A percentile compares a stretch with the other conserved stretches of the same genome.
These are phyloP conservation scores for Sparassis latifolia DNA, from an alignment of 1,284 basidiomycete genomes.

Conservation along the genomic window DNA sequence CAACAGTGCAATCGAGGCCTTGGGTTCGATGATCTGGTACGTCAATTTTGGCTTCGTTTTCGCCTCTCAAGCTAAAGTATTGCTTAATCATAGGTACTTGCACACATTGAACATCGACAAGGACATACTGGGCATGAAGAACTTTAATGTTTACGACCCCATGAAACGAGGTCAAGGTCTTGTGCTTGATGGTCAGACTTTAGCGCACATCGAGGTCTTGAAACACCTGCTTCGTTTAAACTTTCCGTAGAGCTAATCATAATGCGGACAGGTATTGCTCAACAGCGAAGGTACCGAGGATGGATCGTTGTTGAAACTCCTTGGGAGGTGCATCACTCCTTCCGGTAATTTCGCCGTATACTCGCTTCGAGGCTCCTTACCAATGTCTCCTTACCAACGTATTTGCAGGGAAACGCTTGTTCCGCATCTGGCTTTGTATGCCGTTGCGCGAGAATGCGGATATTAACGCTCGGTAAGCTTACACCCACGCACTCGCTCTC, in stretches of 20 bases:
- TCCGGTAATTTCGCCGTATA: constrained; percentile 54
- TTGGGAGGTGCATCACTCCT: constrained; percentile 84
- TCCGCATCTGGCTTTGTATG: constrained; percentile 91
- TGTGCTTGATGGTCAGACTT: constrained; percentile 86
- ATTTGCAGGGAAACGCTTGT: constrained; percentile 77
- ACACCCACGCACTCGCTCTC: neutral
- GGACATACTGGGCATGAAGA: constrained; percentile 87
- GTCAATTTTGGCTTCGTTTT: constrained; percentile 9
- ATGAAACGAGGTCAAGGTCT: constrained; percentile 82
- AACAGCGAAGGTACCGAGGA: constrained; percentile 91
- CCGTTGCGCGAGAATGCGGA: constrained; percentile 75
- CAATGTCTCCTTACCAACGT: neutral
- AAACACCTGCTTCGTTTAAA: neutral
- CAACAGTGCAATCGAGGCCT: constrained; percentile 68
- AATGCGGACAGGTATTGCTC: constrained; percentile 51
- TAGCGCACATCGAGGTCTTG: constrained; percentile 84
- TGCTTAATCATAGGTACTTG: constrained; percentile 55
- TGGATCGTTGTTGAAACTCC: constrained; percentile 77
- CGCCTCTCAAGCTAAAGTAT: neutral
- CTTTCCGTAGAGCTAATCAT: neutral
- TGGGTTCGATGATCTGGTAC: constrained; percentile 87
- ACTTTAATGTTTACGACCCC: constrained; percentile 95
- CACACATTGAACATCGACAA: constrained; percentile 91
- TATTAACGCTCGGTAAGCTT: constrained; percentile 75
- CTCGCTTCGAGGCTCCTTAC: too few species aligned